Conservation (phyloP, 306 rosid genomes). For the Notholithocarpus densiflorus region DNA sequence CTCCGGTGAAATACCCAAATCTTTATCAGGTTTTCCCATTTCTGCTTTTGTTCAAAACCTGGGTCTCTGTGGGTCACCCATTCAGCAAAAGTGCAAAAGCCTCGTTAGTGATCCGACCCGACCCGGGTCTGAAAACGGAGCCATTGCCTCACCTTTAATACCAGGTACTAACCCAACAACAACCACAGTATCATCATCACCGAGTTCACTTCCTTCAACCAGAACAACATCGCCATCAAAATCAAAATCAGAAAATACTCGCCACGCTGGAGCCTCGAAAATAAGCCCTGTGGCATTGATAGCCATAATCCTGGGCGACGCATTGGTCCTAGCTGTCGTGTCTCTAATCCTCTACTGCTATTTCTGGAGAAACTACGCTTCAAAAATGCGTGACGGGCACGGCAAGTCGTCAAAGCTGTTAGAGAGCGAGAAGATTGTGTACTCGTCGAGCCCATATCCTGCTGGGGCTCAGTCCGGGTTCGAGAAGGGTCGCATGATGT, state of each 20-base stretch:
- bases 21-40: conserved; percentile 45
- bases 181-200: conserved; percentile 57
- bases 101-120: conserved; percentile 37
- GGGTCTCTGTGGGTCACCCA: conserved; percentile 63
- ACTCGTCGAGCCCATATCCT: conserved; percentile 85
- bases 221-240: conserved; percentile 10
- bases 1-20: conserved; percentile 62
- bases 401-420: conserved; percentile 49
- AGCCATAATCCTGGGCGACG: conserved; percentile 67
- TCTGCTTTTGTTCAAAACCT: conserved; percentile 53
- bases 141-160: conserved; percentile 58
- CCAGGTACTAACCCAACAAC: conserved; percentile 26
- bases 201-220: conserved; percentile 51
- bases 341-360: conserved; percentile 69
- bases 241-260: conserved; percentile 7
- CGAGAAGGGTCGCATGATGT: conserved; percentile 69
- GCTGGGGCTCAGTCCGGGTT: conserved; percentile 38
- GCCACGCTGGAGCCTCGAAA: conserved; percentile 24
- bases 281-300: conserved; percentile 47
- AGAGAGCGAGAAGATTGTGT: conserved; percentile 66
- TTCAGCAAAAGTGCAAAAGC: conserved; percentile 37
- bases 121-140: conserved; percentile 69
- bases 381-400: conserved; percentile 45
- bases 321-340: conserved; percentile 44
- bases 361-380: conserved; percentile 46